Base-by-base conservation (phyloP, 495 filamentous ascomycete genomes). In the Margaritispora aquatica region DNA sequence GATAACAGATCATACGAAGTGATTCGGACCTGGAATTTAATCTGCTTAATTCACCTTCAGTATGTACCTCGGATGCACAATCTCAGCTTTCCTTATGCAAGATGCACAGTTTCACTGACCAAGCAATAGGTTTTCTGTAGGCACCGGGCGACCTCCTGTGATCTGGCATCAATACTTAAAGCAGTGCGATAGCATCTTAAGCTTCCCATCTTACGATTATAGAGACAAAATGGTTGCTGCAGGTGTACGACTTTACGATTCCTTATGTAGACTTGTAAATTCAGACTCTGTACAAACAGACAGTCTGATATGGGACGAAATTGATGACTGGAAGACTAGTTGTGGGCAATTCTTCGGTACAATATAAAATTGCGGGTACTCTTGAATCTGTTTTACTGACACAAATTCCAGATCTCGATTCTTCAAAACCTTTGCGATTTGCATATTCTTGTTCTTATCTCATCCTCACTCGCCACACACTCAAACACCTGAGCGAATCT, bases 381-480 rank as follows among this genome's bases (percentile, higher is more conserved):
- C 48, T 13, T 24, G 48, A 22, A n/a, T n/a, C n/a, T n/a, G n/a
- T n/a, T n/a, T n/a, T n/a, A n/a, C 51, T 29, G 11, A 21, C 15
- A 17, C 3, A 8, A 8, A 10, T 44, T 34, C 5, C 23, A 54
- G 51, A 54, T 9, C 51, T 54, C 23, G 51, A 54, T 19, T 54
- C 51, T 3, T 27, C 51, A 5, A 54, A 54, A 34, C 51, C 51
- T 20, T 20, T 54, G 2, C 51, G 51, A 4, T 54, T 54, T 20
- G 51, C 51, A 17, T 54, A 54, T 21, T 54, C 51, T 7, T 54
- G 51, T 26, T 54, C 51, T 7, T 54, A 54, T 19, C 27, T 54
- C 23, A 54, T 54, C 27, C 51, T 54, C 4, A 54, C 51, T 1
- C 51, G 51, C 4, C 23, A 26, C 23, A 54, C 51, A 2, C 51